Conservation (phyloP, 441 rosid species). For the Mallotus japonicus region DNA sequence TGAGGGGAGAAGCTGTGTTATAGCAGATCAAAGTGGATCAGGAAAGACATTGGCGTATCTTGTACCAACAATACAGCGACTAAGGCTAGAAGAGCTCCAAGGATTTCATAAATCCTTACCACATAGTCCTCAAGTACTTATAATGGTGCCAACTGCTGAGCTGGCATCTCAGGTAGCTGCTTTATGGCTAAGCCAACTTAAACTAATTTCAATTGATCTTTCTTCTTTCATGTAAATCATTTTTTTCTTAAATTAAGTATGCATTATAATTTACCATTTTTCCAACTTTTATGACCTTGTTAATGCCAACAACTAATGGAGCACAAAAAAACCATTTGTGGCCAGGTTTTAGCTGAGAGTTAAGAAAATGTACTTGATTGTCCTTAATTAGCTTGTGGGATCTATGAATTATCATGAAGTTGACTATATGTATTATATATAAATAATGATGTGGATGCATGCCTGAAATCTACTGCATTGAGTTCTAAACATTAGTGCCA, state of each 20-base stretch:
- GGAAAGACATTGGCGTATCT: constrained; percentile 95
- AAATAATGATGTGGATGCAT: neutral
- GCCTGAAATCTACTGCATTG: too few relatives aligned
- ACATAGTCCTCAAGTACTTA: constrained; percentile 65
- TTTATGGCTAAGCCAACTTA: neutral
- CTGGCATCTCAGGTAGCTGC: constrained; percentile 81
- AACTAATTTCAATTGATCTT: neutral
- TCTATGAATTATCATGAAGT: neutral
- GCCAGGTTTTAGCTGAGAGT: neutral
- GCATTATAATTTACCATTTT: too few relatives aligned
- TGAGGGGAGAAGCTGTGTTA: constrained; percentile 73
- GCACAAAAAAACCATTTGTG: neutral
- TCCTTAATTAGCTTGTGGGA: neutral
- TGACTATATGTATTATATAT: neutral
- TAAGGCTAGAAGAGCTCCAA: constrained; percentile 79
- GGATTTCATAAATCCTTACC: constrained; percentile 55
- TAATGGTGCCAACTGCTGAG: constrained; percentile 91
- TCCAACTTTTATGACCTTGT: constrained; percentile 2
- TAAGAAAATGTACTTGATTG: constrained; percentile 4
- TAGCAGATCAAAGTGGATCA: constrained; percentile 98
- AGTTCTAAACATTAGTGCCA: too few relatives aligned
- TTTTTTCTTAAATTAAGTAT: neutral
- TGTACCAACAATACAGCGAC: constrained; percentile 73
- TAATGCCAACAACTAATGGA: neutral
- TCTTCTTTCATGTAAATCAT: neutral